Evolutionary conservation across 1,284 basidiomycete genomes (phyloP).

Genomic region (Sporisorium reilianum): DNA sequence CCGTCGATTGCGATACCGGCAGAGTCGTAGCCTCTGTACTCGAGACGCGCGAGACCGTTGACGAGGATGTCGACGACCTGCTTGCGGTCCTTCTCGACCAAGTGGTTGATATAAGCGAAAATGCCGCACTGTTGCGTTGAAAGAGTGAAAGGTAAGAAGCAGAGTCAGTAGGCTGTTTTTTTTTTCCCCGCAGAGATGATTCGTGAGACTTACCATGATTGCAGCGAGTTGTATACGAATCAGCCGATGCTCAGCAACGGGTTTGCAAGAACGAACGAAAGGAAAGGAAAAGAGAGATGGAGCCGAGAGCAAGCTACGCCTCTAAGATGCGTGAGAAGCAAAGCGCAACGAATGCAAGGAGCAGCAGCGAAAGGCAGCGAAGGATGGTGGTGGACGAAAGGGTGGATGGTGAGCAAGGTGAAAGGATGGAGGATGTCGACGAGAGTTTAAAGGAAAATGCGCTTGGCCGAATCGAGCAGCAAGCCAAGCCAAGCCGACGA

Average conservation of each 20-base stretch:
- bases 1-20: conserved; percentile 93
- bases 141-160: no score
- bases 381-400: conserved; percentile 23
- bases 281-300: conserved; percentile 6
- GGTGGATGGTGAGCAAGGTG: conserved; percentile 7
- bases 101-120: conserved; percentile 69
- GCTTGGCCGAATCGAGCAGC: conserved; percentile 5
- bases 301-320: conserved; percentile 30
- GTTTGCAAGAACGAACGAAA: conserved; percentile 17
- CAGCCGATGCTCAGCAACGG: conserved; percentile 42
- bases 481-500: not conserved
- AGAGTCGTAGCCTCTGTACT: conserved; percentile 98
- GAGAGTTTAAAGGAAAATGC: conserved; percentile 32
- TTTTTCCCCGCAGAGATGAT: no score
- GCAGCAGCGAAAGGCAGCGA: conserved; percentile 6
- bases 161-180: not conserved
- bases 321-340: conserved; percentile 22
- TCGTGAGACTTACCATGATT: conserved; percentile 43
- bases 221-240: conserved; percentile 19
- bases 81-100: conserved; percentile 79
- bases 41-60: conserved; percentile 91
- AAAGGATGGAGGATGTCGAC: conserved; percentile 10
- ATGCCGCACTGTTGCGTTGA: conserved; percentile 64
- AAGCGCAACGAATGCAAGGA: conserved; percentile 13
- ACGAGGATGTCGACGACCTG: conserved; percentile 91